Base-by-base conservation (phyloP, 345 rosid genomes). In the Eucalyptus erythrocorys region DNA sequence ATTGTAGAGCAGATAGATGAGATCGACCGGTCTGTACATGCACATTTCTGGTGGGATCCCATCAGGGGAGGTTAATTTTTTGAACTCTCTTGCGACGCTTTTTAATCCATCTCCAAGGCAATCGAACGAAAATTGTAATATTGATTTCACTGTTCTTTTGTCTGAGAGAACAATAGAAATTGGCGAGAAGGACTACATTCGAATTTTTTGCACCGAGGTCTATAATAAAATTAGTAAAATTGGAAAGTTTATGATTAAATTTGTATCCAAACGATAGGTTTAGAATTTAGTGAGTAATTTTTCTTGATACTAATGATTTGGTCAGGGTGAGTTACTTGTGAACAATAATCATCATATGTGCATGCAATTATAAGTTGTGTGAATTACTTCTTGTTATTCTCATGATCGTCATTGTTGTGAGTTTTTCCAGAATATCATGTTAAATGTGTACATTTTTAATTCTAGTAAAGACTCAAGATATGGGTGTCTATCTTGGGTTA, bases 161-260 rank as follows among this genome's bases (percentile, higher is more conserved):
- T 59, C 32, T 5, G 13, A 59, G 32, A 13, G 32, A 59, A 59
- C 30, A 59, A 59, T 26, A 27, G 32, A 59, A 27, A 59, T 59
- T 59, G 61, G 6, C 13, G 1, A 26, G 0, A 55, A 22, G 6
- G 6, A 55, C 6, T 24, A 24, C 30, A 55, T 10, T 55, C 0
- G 3, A 55, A 55, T 24, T 59, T 59, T 59, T 12, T 59, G 66
- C 14, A 12, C 32, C 27, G 6, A 59, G 14, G 13, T 55, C 24
- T 26, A 55, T 9, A 26, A 55, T 1, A 55, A 55, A 61, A 61
- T 61, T 61, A 30, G 17, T 30, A 61, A 61, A 27, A 61, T 30
- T 30, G 16, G 4, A 64, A 30, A 64, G 10, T 64, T 14, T n/a
- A 64, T 30, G 10, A 64, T 8, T 7, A 64, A n/a, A 64, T 64